Conservation (phyloP, 306 rosid species). For the Hippophae gyantsensis region DNA sequence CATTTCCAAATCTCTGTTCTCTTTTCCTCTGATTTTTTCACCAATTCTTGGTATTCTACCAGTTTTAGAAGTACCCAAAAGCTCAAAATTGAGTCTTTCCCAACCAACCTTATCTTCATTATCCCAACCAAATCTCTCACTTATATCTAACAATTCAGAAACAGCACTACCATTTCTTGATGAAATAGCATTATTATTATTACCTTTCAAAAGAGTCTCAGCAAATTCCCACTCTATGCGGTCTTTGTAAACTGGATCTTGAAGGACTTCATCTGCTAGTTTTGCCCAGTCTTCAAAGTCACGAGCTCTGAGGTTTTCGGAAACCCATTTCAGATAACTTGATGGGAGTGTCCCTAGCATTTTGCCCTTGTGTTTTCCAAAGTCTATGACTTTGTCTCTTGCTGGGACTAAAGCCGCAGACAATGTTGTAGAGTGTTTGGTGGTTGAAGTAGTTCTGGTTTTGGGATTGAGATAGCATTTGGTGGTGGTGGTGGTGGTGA, state of each 20-base stretch:
- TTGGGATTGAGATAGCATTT: slow-evolving; percentile 25
- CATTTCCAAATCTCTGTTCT: slow-evolving; percentile 11
- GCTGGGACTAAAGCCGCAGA: slow-evolving; percentile 13
- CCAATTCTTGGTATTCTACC: slow-evolving; percentile 42
- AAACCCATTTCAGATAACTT: slow-evolving; percentile 56
- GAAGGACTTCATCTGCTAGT: slow-evolving; percentile 56
- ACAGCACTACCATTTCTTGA: slow-evolving; percentile 3
- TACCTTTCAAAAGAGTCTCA: slow-evolving; percentile 21
- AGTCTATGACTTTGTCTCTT: slow-evolving; percentile 44
- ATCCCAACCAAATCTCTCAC: slow-evolving; percentile 66
- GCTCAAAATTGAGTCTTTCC: slow-evolving; percentile 43
- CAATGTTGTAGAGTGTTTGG: neutral
- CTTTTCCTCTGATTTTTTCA: slow-evolving; percentile 25
- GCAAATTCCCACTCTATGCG: slow-evolving; percentile 60
- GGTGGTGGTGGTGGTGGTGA: slow-evolving; percentile 3
- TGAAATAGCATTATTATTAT: neutral
- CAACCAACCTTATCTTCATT: slow-evolving; percentile 39
- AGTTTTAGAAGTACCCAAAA: slow-evolving; percentile 54
- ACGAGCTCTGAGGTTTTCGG: slow-evolving; percentile 37
- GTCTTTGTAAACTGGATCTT: slow-evolving; percentile 51
- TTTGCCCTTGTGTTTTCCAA: slow-evolving; percentile 58
- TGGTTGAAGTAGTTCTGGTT: neutral
- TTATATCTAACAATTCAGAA: slow-evolving; percentile 31
- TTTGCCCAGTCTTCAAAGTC: slow-evolving; percentile 45
- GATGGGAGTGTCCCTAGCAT: slow-evolving; percentile 64